Evolutionary conservation across 768 basidiomycete genomes (phyloP), one percentile per base, ranked within the genome.

Genomic region (Russula emetica): DNA sequence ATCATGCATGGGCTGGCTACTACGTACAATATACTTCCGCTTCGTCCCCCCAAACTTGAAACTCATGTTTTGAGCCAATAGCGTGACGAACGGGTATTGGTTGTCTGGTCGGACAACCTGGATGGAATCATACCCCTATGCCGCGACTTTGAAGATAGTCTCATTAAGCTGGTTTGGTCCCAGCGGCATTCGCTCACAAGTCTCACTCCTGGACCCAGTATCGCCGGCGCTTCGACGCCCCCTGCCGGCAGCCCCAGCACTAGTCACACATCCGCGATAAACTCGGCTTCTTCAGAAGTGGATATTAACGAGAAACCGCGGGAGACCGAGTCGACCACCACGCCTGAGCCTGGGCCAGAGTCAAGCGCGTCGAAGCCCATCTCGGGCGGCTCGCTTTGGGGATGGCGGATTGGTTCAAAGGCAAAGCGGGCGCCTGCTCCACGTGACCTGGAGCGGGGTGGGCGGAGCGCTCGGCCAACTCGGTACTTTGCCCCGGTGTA

Each of bases 41-140:
- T 53, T 18, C 36, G 34, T 30, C n/a, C 11, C 13, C 47, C 55
- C n/a, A 45, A 50, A 51, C 52, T 66, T 26, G 61, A 38, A 42
- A 40, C 38, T 40, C 38, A 40, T 7, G 38, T 18, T 40, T 40
- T 14, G 38, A 40, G 16, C 24, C 50, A 26, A 24, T 69, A 91
- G 90, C 85, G 92, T 30, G 87, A 92, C 72, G 92, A 94, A 70
- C 83, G 84, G 26, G 88, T 92, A 49, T 78, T 95, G 30, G 80
- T 94, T 26, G 84, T 90, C 22, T 95, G 93, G 93, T 84, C 89
- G 0, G 90, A 94, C 74, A 81, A 86, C 69, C 78, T 94, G 42
- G 91, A 94, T 71, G 78, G 77, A 66, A 88, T 95, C 68, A 86
- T 94, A 57, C 86, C 87, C 0, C 71, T 86, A n/a, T 85, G 81